Evolutionary conservation across 495 filamentous ascomycete species (phyloP).

Genomic region (Penicillium coprophilum): DNA sequence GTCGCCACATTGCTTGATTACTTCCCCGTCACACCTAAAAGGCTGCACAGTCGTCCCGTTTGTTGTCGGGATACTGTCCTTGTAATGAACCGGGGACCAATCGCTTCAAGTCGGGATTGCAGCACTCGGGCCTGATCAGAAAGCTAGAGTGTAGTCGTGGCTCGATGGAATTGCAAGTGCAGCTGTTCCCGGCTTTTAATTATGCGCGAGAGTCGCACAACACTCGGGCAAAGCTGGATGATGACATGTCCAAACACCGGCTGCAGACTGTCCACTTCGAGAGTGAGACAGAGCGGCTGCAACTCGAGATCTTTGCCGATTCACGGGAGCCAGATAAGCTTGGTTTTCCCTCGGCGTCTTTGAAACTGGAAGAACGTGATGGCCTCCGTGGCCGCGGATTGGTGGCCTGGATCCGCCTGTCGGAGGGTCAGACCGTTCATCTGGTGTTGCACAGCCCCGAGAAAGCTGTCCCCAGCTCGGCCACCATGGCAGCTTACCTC

Average conservation of each 20-base stretch:
- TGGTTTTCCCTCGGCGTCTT: constrained; percentile 48
- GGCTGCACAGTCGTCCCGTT: constrained; percentile 20
- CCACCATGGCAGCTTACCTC: constrained; percentile 53
- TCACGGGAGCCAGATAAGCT: constrained; percentile 49
- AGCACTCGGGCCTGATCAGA: constrained; percentile 55
- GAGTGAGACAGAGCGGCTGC: constrained; percentile 54
- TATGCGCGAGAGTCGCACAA: constrained; percentile 62
- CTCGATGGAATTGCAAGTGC: constrained; percentile 57
- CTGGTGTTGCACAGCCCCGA: constrained; percentile 59
- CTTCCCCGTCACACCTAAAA: constrained; percentile 53
- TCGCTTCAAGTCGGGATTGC: constrained; percentile 42
- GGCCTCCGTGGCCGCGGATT: constrained; percentile 60
- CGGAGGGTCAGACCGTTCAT: constrained; percentile 64
- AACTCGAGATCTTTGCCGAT: constrained; percentile 64
- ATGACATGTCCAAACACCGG: constrained; percentile 32
- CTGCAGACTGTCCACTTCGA: constrained; percentile 64
- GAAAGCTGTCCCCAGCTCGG: constrained; percentile 40
- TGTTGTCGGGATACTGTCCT: constrained; percentile 39
- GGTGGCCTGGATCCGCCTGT: constrained; percentile 53
- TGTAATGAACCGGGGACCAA: constrained; percentile 35
- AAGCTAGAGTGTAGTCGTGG: constrained; percentile 69
- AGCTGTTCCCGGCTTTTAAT: constrained; percentile 69
- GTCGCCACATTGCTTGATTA: constrained; percentile 71
- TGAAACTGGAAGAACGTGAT: constrained; percentile 49
- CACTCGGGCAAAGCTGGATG: constrained; percentile 29